A percentile compares a stretch with the other conserved stretches of the same genome.
Evolutionary conservation across 2,329 filamentous ascomycete genomes (phyloP).

Genomic region (Cercospora sesami): DNA sequence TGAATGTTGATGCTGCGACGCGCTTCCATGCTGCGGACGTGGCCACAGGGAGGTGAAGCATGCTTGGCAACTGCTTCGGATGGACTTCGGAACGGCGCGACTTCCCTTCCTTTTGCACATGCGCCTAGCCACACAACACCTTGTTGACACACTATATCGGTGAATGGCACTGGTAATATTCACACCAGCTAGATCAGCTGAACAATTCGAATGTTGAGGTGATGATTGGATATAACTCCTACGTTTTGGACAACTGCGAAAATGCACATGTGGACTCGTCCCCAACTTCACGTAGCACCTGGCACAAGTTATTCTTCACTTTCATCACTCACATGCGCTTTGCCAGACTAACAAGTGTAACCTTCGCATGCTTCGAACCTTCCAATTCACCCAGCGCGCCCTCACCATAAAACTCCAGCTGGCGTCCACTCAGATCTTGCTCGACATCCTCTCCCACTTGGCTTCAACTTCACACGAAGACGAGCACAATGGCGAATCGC

Average conservation of each 20-base stretch:
- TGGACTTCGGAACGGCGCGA: conserved; percentile 1
- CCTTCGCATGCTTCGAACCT: neutral
- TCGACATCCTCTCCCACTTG: neutral
- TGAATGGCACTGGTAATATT: neutral
- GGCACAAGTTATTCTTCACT: neutral
- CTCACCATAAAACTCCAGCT: neutral
- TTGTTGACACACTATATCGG: neutral
- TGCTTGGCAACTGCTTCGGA: conserved; percentile 5
- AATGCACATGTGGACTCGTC: neutral
- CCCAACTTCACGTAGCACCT: neutral
- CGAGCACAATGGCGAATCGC: conserved; percentile 3
- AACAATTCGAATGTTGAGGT: neutral
- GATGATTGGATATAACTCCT: neutral
- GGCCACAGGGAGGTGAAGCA: conserved; percentile 11
- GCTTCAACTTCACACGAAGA: neutral
- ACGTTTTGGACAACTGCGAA: neutral
- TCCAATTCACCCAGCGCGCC: neutral
- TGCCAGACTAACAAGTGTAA: neutral
- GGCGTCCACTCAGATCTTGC: neutral
- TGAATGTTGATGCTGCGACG: conserved; percentile 10
- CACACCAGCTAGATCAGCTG: neutral
- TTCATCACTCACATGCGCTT: neutral
- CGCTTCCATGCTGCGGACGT: conserved; percentile 6
- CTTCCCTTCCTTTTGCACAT: neutral
- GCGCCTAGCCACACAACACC: neutral